Conservation (phyloP, 768 basidiomycete species). For the Hypholoma sublateritium region DNA sequence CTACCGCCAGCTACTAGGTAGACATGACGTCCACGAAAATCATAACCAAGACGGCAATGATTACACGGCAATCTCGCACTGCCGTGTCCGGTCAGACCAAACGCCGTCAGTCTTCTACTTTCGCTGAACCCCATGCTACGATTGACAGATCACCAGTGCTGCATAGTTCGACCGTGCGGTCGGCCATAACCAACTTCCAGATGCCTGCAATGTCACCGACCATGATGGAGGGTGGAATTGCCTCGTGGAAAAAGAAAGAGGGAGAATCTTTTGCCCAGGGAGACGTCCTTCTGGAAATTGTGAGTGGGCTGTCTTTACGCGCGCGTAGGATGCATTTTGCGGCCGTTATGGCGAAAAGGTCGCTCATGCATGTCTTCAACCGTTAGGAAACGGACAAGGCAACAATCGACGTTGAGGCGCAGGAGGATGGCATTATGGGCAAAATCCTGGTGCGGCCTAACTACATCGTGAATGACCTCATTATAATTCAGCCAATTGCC, state of each 20-base stretch:
- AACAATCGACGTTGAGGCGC: constrained; percentile 97
- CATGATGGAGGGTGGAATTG: constrained; percentile 93
- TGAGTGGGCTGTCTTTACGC: constrained; percentile 35
- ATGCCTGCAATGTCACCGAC: constrained; percentile 99
- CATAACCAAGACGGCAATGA: background rate
- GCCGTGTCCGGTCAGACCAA: constrained; percentile 2
- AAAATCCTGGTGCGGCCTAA: constrained; percentile 77
- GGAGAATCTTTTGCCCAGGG: constrained; percentile 80
- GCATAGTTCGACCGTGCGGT: constrained; percentile 40
- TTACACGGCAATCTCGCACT: background rate
- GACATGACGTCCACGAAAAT: background rate
- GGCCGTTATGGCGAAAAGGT: background rate
- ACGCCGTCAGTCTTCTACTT: constrained; percentile 17
- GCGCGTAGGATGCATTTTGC: background rate
- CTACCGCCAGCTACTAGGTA: background rate
- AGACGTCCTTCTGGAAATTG: constrained; percentile 89
- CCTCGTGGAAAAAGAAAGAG: constrained; percentile 87
- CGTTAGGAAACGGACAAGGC: constrained; percentile 90
- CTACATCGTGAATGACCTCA: background rate
- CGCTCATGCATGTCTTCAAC: background rate
- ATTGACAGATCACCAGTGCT: constrained; percentile 38
- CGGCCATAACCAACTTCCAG: constrained; percentile 70
- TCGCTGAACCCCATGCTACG: background rate
- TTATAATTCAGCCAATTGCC: background rate
- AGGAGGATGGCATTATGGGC: constrained; percentile 92